phyloP scores from a whole-genome alignment of 371 early-diverging fungal genomes.

The Mucor lusitanicus region DNA sequence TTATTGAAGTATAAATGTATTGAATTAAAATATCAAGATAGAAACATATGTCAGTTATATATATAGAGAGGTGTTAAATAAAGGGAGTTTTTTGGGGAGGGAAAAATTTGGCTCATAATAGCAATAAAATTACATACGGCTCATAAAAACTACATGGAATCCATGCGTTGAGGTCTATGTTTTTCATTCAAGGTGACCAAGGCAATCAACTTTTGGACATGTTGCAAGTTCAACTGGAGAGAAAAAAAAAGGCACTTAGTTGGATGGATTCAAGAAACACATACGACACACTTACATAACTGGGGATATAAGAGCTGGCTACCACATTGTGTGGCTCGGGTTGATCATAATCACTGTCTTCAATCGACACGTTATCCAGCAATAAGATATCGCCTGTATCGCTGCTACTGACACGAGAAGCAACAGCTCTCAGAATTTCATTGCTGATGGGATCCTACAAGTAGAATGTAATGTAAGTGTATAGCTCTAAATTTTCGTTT shows the following conservation, averaged over 20 bases:
- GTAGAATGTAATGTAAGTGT: no score
- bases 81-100: not conserved
- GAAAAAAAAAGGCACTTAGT: not conserved
- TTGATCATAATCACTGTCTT: conserved; percentile 67
- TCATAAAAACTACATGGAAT: conserved; percentile 19
- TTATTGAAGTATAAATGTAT: not conserved
- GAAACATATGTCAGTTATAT: not conserved
- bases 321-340: conserved; percentile 61
- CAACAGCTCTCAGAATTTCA: conserved; percentile 89
- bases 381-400: conserved; percentile 87
- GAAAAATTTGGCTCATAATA: not conserved
- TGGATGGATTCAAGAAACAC: not conserved
- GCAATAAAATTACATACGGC: not conserved
- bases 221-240: conserved; percentile 21
- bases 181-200: conserved; percentile 17
- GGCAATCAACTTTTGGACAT: conserved; percentile 26
- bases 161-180: conserved; percentile 28
- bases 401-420: conserved; percentile 78
- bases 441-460: conserved; percentile 34
- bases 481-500: no score
- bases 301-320: conserved; percentile 60
- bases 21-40: not conserved
- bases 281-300: conserved; percentile 21
- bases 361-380: conserved; percentile 80
- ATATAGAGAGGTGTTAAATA: not conserved